These are phyloP conservation scores for Aspergillus nanangensis DNA, from an alignment of 495 filamentous ascomycete species.

Conservation along the genomic window DNA sequence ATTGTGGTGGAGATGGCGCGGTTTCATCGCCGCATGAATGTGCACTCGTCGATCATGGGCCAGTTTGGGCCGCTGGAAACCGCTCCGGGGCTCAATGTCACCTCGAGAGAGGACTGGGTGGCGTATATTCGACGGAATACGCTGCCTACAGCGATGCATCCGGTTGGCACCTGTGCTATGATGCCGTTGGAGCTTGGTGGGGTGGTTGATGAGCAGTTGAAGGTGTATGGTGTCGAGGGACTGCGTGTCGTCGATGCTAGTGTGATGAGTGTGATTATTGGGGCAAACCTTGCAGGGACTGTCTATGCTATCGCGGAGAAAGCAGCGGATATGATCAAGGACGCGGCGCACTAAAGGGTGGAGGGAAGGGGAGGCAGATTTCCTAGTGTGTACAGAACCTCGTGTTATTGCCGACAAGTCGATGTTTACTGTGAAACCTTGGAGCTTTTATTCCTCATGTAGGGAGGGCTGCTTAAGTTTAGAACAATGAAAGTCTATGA, in stretches of 20 bases:
- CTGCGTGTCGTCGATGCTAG: conserved; percentile 49
- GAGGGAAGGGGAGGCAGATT: no score
- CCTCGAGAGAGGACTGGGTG: neutral
- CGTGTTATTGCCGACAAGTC: no score
- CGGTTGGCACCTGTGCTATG: neutral
- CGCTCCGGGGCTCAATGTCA: neutral
- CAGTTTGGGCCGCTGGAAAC: neutral
- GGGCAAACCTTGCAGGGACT: conserved; percentile 38
- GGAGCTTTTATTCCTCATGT: no score
- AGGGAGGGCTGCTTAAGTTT: no score
- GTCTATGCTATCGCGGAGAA: conserved; percentile 52
- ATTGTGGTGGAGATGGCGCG: neutral
- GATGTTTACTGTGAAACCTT: no score
- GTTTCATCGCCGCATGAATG: neutral
- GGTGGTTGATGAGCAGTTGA: conserved; percentile 23
- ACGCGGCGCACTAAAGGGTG: neutral
- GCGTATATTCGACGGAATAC: neutral
- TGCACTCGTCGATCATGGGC: neutral
- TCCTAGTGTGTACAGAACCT: no score
- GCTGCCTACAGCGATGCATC: neutral
- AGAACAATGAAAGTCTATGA: no score
- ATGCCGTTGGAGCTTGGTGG: neutral
- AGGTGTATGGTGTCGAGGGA: conserved; percentile 40
- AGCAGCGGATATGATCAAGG: conserved; percentile 46
- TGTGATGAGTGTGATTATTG: conserved; percentile 39